Evolutionary conservation across 225 moss, liverwort and hornwort species (phyloP).

Genomic region (Anthoceros angustus): DNA sequence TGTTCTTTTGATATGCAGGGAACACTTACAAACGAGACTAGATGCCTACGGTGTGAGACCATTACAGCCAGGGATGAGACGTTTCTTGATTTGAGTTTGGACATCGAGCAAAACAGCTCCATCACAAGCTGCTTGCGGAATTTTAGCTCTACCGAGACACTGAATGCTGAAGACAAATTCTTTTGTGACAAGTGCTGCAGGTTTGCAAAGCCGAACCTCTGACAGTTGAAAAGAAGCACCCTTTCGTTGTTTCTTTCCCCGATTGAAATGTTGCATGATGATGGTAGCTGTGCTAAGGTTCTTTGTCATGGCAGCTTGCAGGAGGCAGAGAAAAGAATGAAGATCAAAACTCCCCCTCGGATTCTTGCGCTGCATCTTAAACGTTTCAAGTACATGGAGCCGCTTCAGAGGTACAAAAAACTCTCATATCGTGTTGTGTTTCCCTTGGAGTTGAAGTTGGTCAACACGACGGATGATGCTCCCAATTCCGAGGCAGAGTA

Average conservation of each 20-base stretch:
- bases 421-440: slow-evolving; percentile 91
- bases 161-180: slow-evolving; percentile 98
- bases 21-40: slow-evolving; percentile 90
- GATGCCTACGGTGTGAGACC: slow-evolving; percentile 90
- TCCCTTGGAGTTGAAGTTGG: slow-evolving; percentile 84
- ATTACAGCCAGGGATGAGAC: slow-evolving; percentile 97
- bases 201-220: slow-evolving; percentile 13
- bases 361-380: slow-evolving; percentile 91
- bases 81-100: slow-evolving; percentile 87
- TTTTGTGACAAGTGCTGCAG: slow-evolving; percentile 99
- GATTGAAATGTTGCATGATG: too few relatives aligned
- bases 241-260: not conserved
- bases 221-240: not conserved
- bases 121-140: slow-evolving; percentile 97
- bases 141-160: slow-evolving; percentile 88
- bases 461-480: slow-evolving; percentile 89
- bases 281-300: slow-evolving; percentile 5
- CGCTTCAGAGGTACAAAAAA: slow-evolving; percentile 90
- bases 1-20: slow-evolving; percentile 29
- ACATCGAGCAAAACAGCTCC: slow-evolving; percentile 98
- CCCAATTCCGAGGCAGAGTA: slow-evolving; percentile 95
- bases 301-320: slow-evolving; percentile 49
- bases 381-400: slow-evolving; percentile 97
- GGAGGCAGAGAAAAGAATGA: slow-evolving; percentile 99
- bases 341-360: slow-evolving; percentile 96